Evolutionary conservation across 2,329 filamentous ascomycete species (phyloP).

Genomic region (Verticillium tricorpus): DNA sequence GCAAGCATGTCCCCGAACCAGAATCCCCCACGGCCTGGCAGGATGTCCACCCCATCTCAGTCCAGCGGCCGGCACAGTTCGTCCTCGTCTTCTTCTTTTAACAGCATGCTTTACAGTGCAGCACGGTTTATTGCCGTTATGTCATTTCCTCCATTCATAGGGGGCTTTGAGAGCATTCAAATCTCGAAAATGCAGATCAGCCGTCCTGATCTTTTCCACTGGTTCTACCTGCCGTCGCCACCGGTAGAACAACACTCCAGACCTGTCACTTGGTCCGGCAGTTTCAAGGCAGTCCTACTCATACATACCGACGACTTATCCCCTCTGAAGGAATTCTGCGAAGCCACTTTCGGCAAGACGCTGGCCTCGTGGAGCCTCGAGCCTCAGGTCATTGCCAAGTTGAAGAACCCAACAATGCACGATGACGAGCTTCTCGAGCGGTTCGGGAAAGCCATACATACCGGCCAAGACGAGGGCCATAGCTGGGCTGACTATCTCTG

Average conservation of each 20-base stretch:
- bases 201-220: not conserved
- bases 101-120: not conserved
- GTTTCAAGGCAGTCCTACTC: not conserved
- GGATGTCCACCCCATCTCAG: no score
- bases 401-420: not conserved
- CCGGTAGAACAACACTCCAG: not conserved
- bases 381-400: no score
- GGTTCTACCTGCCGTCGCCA: not conserved
- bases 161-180: not conserved
- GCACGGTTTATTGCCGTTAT: not conserved
- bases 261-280: not conserved
- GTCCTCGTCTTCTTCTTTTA: no score
- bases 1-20: no score
- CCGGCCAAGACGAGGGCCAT: not conserved
- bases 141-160: not conserved
- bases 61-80: no score
- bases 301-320: not conserved
- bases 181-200: not conserved
- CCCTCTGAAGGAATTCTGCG: no score
- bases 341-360: no score
- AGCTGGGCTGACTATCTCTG: not conserved
- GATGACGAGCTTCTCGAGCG: not conserved
- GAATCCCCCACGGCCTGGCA: no score
- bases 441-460: not conserved
- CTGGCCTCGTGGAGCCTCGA: no score